A percentile compares a stretch with the other conserved stretches of the same genome.
phyloP scores from a whole-genome alignment of 148 eudicot species.

The Rhododendron simsii region DNA sequence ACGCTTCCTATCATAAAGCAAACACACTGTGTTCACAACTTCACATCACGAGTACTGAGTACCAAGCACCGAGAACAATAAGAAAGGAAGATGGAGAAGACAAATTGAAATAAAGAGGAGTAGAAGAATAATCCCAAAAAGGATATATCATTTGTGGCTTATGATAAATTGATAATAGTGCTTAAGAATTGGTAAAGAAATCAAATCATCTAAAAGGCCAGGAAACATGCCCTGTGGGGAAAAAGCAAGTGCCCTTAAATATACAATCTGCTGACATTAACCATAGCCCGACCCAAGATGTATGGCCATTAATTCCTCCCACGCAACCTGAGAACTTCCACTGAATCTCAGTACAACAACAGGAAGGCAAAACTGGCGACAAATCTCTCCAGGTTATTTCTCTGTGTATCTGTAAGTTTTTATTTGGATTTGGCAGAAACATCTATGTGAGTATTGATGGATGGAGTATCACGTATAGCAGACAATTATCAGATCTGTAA shows the following conservation, averaged over 20 bases:
- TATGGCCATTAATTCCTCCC: neutral
- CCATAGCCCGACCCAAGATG: neutral
- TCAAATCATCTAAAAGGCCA: neutral
- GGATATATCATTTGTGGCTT: neutral
- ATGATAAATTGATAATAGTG: neutral
- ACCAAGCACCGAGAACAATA: neutral
- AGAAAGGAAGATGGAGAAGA: neutral
- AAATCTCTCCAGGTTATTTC: neutral
- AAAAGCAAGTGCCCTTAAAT: neutral
- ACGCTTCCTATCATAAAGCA: constrained; percentile 59
- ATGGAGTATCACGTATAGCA: neutral
- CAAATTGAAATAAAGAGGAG: neutral
- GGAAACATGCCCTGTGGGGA: neutral
- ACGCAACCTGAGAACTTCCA: neutral
- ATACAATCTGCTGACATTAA: neutral
- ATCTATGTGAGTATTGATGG: neutral
- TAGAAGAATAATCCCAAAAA: neutral
- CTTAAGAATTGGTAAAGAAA: neutral
- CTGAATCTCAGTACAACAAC: neutral
- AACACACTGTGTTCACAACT: neutral
- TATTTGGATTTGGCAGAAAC: neutral
- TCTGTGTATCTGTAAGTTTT: neutral
- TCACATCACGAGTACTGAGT: neutral
- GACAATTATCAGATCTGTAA: neutral
- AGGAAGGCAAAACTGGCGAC: neutral